Evolutionary conservation across 2,329 filamentous ascomycete genomes (phyloP), one percentile per base, ranked within the genome.

Genomic region (Pseudogymnoascus sp.): DNA sequence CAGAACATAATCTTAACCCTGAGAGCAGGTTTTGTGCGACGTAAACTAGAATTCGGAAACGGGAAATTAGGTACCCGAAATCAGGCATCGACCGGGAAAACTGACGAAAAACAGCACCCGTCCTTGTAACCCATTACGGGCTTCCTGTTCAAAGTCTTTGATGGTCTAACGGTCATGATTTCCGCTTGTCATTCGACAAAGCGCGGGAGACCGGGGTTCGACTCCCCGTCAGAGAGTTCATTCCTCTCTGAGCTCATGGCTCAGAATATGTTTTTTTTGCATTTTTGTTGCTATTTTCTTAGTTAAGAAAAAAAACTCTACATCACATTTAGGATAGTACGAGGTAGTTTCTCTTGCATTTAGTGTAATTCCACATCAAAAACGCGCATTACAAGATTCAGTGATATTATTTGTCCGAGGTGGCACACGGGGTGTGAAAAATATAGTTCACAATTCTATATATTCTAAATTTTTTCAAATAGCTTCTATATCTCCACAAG

Each of bases 151-250:
- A 52, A 33, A 59, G 61, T 71, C 69, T 69, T 69, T 69, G 68
- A 72, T 72, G 71, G 70, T 73, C 71, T 72, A 73, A 72, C 69
- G 70, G 72, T 73, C 65, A 73, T 72, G 72, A 73, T 73, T 73
- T 73, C 72, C 71, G 72, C 72, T 73, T 73, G 71, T 73, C 72
- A 73, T 63, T 31, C 8, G 43, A 58, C 45, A 58, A 59, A 62
- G 62, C 62, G 62, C 62, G 62, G 62, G 62, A 63, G 62, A 63
- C 60, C 62, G 62, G 62, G 62, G 58, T 60, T 60, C 58, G 58
- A 60, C 58, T 60, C 58, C 58, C 58, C 58, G 58, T 60, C 58
- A 60, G 58, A 60, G 58, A 60, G 58, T 14, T 59, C 11, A 55
- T 33, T 55, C 49, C 49, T 55, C 49, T 55, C 49, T 55, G 49